phyloP scores from a whole-genome alignment of 176 grass and related monocot genomes.

The Canna indica region DNA sequence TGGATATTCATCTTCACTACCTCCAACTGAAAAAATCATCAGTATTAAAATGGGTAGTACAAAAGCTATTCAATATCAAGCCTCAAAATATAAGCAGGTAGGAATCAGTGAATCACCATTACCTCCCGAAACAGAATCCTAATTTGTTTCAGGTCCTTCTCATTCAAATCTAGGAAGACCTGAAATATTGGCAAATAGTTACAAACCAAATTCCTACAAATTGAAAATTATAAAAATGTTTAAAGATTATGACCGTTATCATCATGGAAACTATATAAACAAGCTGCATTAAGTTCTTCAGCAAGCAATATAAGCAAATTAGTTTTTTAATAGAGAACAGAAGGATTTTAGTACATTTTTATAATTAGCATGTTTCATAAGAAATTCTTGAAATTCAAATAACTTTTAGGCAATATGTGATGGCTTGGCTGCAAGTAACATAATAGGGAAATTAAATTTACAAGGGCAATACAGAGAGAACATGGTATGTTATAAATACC shows the following conservation, averaged over 20 bases:
- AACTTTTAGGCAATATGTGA: no score
- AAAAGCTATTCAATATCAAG: background rate
- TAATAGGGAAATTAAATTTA: no score
- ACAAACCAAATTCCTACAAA: conserved; percentile 7
- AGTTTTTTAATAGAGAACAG: background rate
- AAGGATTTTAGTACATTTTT: background rate
- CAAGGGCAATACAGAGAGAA: no score
- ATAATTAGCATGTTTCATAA: no score
- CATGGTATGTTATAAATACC: no score
- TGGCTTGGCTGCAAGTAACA: no score
- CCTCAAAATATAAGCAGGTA: background rate
- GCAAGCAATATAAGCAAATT: background rate
- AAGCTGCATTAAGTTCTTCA: background rate
- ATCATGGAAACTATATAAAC: background rate
- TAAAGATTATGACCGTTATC: background rate
- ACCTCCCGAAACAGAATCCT: conserved; percentile 72
- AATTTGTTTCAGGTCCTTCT: conserved; percentile 72
- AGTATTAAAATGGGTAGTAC: no score
- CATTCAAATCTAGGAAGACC: conserved; percentile 82
- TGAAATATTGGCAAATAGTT: conserved; percentile 27
- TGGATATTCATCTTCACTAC: conserved; percentile 57
- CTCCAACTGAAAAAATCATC: conserved; percentile 71
- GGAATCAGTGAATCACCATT: background rate
- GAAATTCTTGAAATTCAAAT: no score
- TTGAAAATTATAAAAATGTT: no score